These are phyloP conservation scores for Fusarium tupiense DNA, from an alignment of 2,329 filamentous ascomycete genomes.

Conservation along the genomic window DNA sequence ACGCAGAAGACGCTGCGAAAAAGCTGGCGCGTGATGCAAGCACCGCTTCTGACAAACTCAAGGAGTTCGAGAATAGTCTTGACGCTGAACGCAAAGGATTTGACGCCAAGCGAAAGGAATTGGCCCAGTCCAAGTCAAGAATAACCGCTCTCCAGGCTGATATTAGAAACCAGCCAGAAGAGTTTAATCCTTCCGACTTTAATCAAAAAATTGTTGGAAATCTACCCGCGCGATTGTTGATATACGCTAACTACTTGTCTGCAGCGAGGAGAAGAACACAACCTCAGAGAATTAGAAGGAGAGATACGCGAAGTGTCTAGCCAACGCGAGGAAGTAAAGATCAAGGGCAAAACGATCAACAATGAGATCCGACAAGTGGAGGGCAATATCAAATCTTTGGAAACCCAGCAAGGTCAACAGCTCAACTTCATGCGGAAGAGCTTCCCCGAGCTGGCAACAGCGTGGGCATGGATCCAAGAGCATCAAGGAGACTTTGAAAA, in stretches of 20 bases:
- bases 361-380: conserved; percentile 52
- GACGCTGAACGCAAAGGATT: conserved; percentile 62
- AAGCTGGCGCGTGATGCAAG: conserved; percentile 53
- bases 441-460: conserved; percentile 72
- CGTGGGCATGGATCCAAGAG: conserved; percentile 84
- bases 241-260: conserved; percentile 38
- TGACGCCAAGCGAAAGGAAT: conserved; percentile 61
- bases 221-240: background rate
- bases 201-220: conserved; percentile 76
- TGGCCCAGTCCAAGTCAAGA: conserved; percentile 59
- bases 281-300: conserved; percentile 60
- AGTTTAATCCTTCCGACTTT: conserved; percentile 75
- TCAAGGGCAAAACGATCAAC: conserved; percentile 54
- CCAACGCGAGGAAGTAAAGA: conserved; percentile 55
- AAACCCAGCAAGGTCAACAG: conserved; percentile 80
- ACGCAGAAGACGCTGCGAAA: conserved; percentile 63
- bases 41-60: conserved; percentile 51
- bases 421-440: conserved; percentile 69
- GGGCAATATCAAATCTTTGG: conserved; percentile 65
- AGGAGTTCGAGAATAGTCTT: conserved; percentile 55
- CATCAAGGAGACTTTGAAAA: conserved; percentile 77
- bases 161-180: conserved; percentile 68
- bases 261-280: conserved; percentile 70
- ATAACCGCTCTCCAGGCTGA: conserved; percentile 73
- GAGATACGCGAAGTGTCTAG: conserved; percentile 50